phyloP scores from a whole-genome alignment of 768 basidiomycete genomes.

The Mycena crocata region DNA sequence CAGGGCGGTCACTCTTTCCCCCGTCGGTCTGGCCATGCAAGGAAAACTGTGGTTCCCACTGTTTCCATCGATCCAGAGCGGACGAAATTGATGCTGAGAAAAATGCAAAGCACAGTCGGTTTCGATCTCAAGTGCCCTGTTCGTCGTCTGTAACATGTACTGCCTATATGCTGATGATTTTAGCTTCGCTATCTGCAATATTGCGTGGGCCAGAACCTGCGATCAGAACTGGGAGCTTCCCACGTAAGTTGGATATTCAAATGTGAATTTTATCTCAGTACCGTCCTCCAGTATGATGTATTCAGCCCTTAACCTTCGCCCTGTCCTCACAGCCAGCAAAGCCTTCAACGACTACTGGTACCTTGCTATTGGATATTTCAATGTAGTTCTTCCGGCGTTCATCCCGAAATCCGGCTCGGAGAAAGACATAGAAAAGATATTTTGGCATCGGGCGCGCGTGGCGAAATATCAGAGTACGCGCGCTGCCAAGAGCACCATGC shows the following conservation, averaged over 20 bases:
- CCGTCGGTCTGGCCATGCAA: constrained; percentile 52
- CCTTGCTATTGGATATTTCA: constrained; percentile 85
- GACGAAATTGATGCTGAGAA: constrained; percentile 72
- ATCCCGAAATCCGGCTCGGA: constrained; percentile 55
- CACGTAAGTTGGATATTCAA: constrained; percentile 51
- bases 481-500: constrained; percentile 73
- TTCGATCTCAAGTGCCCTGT: constrained; percentile 80
- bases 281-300: constrained; percentile 75
- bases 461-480: constrained; percentile 76
- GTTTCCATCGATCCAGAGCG: constrained; percentile 64
- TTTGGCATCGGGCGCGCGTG: constrained; percentile 80
- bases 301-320: constrained; percentile 84
- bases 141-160: constrained; percentile 81
- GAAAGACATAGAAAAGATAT: constrained; percentile 53
- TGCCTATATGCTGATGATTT: too few species aligned
- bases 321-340: constrained; percentile 59
- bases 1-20: constrained; percentile 85
- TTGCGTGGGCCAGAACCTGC: constrained; percentile 75
- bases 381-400: constrained; percentile 82
- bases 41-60: constrained; percentile 79
- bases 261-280: background rate
- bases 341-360: constrained; percentile 75
- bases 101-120: constrained; percentile 79
- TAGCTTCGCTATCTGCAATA: constrained; percentile 77
- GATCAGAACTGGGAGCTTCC: constrained; percentile 60